These are phyloP conservation scores for Tardiomyces digboiensis DNA, from an alignment of 1,139 yeast genomes.

Conservation along the genomic window DNA sequence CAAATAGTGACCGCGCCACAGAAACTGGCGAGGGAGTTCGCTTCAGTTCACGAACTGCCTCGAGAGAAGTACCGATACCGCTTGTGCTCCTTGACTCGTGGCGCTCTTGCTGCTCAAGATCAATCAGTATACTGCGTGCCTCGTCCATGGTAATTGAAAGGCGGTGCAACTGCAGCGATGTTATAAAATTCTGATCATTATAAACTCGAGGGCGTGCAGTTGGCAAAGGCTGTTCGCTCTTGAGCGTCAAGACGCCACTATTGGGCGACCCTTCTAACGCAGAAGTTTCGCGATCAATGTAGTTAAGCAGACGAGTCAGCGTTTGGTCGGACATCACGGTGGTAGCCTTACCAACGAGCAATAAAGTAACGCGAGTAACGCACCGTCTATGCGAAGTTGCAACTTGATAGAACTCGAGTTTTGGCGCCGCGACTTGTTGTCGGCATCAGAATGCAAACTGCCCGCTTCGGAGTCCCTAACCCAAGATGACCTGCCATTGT, in stretches of 20 bases:
- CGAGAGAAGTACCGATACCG: not conserved
- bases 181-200: conserved; percentile 13
- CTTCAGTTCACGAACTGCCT: not conserved
- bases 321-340: not conserved
- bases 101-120: conserved; percentile 9
- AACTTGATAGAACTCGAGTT: too few species aligned
- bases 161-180: conserved; percentile 14
- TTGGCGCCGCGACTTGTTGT: too few species aligned
- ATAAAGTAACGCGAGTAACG: too few species aligned
- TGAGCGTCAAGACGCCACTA: not conserved
- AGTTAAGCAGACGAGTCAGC: not conserved
- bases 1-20: not conserved
- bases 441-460: too few species aligned
- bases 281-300: not conserved
- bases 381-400: too few species aligned
- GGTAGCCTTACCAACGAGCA: too few species aligned
- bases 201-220: conserved; percentile 1
- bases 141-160: conserved; percentile 16
- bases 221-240: not conserved
- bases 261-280: not conserved
- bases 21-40: not conserved
- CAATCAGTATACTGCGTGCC: conserved; percentile 15
- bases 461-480: too few species aligned
- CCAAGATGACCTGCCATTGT: too few species aligned
- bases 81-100: not conserved